A percentile compares a stretch with the other conserved stretches of the same genome.
phyloP scores from a whole-genome alignment of 2,329 filamentous ascomycete genomes.

The Aspergillus oerlinghausenensis region DNA sequence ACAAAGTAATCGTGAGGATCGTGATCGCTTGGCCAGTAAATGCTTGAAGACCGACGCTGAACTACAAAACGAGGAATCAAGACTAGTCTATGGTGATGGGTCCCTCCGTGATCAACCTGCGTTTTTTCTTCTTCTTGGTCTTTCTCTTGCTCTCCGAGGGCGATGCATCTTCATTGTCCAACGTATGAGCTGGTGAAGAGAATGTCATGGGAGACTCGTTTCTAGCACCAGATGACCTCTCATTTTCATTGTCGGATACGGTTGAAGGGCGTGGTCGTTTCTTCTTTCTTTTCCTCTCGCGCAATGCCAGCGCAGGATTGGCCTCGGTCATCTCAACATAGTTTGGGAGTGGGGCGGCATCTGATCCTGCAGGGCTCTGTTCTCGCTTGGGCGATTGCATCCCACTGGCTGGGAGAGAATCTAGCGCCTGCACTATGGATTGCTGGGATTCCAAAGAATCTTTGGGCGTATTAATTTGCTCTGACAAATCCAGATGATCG shows the following conservation, averaged over 20 bases:
- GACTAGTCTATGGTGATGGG: conserved; percentile 7
- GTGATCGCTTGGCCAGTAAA: not conserved
- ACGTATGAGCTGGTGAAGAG: not conserved
- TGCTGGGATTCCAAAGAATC: not conserved
- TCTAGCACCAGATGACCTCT: not conserved
- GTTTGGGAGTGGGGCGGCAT: not conserved
- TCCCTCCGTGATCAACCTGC: not conserved
- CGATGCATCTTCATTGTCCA: not conserved
- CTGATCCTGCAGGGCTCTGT: not conserved
- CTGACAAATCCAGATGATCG: conserved; percentile 2
- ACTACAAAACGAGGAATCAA: not conserved
- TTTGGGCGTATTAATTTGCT: conserved; percentile 1
- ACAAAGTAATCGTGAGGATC: not conserved
- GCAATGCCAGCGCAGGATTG: conserved; percentile 5
- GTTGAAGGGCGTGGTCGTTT: conserved; percentile 7
- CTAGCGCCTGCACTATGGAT: not conserved
- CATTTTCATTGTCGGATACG: conserved; percentile 7
- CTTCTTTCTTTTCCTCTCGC: conserved; percentile 10
- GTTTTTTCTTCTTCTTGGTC: conserved; percentile 17
- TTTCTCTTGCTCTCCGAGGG: conserved; percentile 8
- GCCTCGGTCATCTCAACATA: conserved; percentile 1
- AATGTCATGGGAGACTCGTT: conserved; percentile 4
- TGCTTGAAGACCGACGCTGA: not conserved
- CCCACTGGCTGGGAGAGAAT: not conserved
- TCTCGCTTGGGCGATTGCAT: not conserved